A percentile compares a stretch with the other conserved stretches of the same genome.
Evolutionary conservation across 1,284 basidiomycete genomes (phyloP).

Genomic region (Boletus calvinii): DNA sequence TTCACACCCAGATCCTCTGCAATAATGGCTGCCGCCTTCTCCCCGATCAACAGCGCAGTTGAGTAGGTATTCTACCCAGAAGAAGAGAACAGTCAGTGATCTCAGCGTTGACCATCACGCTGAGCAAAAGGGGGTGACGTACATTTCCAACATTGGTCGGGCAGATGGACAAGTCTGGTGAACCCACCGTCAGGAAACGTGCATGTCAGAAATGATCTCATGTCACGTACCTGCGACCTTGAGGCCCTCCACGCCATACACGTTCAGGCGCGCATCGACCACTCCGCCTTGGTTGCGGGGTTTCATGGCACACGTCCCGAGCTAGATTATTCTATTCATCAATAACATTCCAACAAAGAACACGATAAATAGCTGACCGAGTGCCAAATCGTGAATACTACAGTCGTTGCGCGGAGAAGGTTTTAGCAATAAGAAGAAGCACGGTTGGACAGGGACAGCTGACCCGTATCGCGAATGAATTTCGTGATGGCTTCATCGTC

Average conservation of each 20-base stretch:
- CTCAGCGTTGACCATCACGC: rapidly evolving
- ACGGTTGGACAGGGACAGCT: background rate
- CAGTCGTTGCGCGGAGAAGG: background rate
- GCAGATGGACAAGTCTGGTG: conserved; percentile 32
- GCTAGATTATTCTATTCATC: conserved; percentile 6
- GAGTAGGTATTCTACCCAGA: conserved; percentile 31
- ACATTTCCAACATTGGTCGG: conserved; percentile 34
- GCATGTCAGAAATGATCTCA: too few species aligned
- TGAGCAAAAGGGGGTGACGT: conserved; percentile 2
- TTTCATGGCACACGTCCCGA: conserved; percentile 37
- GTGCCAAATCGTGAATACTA: conserved; percentile 54
- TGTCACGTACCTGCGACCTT: conserved; percentile 30
- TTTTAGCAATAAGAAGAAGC: background rate
- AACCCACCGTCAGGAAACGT: background rate
- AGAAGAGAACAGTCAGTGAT: background rate
- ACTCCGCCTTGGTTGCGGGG: conserved; percentile 25
- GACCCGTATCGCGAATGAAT: conserved; percentile 37
- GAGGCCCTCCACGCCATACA: conserved; percentile 29
- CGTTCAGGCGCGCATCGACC: conserved; percentile 32
- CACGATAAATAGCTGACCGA: conserved; percentile 40
- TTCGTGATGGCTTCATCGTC: conserved; percentile 55
- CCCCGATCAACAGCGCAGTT: conserved; percentile 31
- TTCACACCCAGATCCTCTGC: conserved; percentile 24
- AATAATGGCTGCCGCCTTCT: conserved; percentile 32
- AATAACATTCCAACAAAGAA: background rate